Percentiles rank a stretch among this genome's conserved stretches.
phyloP scores from a whole-genome alignment of 1,284 basidiomycete species.

The Leccinum angustisporum region DNA sequence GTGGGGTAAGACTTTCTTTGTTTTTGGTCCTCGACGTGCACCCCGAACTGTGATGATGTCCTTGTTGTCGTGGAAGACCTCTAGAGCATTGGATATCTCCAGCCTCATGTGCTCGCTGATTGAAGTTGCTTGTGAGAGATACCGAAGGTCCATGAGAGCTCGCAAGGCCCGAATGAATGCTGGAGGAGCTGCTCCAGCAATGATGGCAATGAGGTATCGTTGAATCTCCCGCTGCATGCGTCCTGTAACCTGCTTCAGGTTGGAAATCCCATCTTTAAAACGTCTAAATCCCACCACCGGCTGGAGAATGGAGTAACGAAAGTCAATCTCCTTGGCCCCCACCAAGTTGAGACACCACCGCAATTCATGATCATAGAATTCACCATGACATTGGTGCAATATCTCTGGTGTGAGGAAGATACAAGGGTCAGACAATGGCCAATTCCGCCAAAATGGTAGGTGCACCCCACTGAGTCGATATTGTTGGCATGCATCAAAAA shows the following conservation, averaged over 20 bases:
- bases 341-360: neutral
- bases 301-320: neutral
- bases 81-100: neutral
- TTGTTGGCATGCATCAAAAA: neutral
- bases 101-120: neutral
- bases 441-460: neutral
- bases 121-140: conserved; percentile 5
- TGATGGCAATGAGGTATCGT: neutral
- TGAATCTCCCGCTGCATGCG: neutral
- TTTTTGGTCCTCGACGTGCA: neutral
- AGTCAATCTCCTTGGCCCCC: neutral
- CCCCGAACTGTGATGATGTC: neutral
- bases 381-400: neutral
- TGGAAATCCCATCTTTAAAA: neutral
- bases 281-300: neutral
- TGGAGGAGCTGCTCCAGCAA: neutral
- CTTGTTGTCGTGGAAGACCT: neutral
- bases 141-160: conserved; percentile 23
- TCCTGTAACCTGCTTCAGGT: neutral
- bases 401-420: neutral
- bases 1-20: neutral
- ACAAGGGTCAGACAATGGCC: neutral
- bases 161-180: conserved; percentile 3
- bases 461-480: neutral
- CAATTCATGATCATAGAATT: neutral